A percentile compares a stretch with the other conserved stretches of the same genome.
Evolutionary conservation across 2,329 filamentous ascomycete species (phyloP).

Genomic region (Aspergillus sclerotialis): DNA sequence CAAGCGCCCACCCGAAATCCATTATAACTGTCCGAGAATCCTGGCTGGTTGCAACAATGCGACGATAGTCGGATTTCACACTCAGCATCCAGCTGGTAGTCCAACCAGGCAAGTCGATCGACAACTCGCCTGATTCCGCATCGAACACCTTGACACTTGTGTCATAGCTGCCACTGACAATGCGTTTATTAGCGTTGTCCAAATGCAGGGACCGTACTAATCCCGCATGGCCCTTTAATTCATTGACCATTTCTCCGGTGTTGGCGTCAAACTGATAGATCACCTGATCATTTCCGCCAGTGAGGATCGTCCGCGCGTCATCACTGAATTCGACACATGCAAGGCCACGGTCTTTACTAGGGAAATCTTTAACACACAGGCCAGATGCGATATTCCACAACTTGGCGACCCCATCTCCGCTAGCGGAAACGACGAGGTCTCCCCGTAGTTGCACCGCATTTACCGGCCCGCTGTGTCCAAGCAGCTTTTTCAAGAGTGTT

Average conservation of each 20-base stretch:
- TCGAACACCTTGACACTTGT: slow-evolving; percentile 94
- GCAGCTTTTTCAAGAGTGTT: slow-evolving; percentile 66
- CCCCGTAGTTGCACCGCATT: slow-evolving; percentile 94
- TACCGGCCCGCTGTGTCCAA: slow-evolving; percentile 83
- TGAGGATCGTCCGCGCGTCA: slow-evolving; percentile 87
- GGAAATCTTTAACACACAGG: slow-evolving; percentile 81
- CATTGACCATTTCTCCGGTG: slow-evolving; percentile 74
- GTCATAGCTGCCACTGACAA: slow-evolving; percentile 91
- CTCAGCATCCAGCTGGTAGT: slow-evolving; percentile 95
- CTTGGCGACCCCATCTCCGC: slow-evolving; percentile 86
- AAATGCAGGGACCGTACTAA: slow-evolving; percentile 87
- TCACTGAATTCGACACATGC: slow-evolving; percentile 95
- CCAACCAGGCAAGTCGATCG: slow-evolving; percentile 87
- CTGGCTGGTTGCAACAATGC: slow-evolving; percentile 91
- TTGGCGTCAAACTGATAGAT: slow-evolving; percentile 96
- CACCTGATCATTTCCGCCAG: slow-evolving; percentile 88
- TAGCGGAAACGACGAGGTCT: slow-evolving; percentile 87
- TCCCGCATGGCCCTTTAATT: slow-evolving; percentile 74
- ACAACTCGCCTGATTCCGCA: slow-evolving; percentile 67
- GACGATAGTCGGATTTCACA: slow-evolving; percentile 89
- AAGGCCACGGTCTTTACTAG: slow-evolving; percentile 83
- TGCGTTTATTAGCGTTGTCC: slow-evolving; percentile 75
- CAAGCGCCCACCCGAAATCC: slow-evolving; percentile 69
- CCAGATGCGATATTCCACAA: slow-evolving; percentile 92
- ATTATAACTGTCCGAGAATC: slow-evolving; percentile 87